phyloP scores from a whole-genome alignment of 225 moss, liverwort and hornwort genomes.

The Polytrichum commune region DNA sequence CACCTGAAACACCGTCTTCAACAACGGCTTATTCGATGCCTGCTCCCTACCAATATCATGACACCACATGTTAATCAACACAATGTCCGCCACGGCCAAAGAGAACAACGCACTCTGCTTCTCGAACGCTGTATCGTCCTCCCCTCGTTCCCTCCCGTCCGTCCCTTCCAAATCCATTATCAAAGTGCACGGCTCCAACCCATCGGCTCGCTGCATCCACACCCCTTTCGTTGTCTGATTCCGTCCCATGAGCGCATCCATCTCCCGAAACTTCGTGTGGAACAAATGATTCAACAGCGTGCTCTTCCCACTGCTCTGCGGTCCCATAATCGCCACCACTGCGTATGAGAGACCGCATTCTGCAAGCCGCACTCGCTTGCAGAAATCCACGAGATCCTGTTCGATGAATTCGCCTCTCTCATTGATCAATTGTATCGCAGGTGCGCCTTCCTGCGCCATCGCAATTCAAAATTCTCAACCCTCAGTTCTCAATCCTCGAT shows the following conservation, averaged over 20 bases:
- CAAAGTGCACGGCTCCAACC: conserved; percentile 72
- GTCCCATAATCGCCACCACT: conserved; percentile 97
- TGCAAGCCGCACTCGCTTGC: conserved; percentile 49
- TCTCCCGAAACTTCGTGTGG: conserved; percentile 44
- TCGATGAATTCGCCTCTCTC: conserved; percentile 57
- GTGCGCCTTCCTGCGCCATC: conserved; percentile 55
- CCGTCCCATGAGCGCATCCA: conserved; percentile 49
- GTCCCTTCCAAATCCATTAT: conserved; percentile 98
- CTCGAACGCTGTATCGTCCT: conserved; percentile 95
- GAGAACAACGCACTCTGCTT: conserved; percentile 96
- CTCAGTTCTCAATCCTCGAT: not conserved
- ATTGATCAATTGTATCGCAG: conserved; percentile 80
- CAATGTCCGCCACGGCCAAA: conserved; percentile 84
- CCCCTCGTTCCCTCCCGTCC: conserved; percentile 90
- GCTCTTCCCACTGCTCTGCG: conserved; percentile 89
- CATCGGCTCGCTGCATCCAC: conserved; percentile 74
- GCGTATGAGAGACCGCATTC: conserved; percentile 90
- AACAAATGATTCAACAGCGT: conserved; percentile 58
- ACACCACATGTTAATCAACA: conserved; percentile 98
- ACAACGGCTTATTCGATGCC: conserved; percentile 82
- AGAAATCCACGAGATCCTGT: conserved; percentile 53
- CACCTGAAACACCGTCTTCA: conserved; percentile 94
- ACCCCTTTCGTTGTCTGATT: conserved; percentile 95
- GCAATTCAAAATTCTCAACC: not conserved
- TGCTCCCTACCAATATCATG: conserved; percentile 98